Base-by-base conservation (phyloP, 179 eudicot genomes). In the Spinacia oleracea region DNA sequence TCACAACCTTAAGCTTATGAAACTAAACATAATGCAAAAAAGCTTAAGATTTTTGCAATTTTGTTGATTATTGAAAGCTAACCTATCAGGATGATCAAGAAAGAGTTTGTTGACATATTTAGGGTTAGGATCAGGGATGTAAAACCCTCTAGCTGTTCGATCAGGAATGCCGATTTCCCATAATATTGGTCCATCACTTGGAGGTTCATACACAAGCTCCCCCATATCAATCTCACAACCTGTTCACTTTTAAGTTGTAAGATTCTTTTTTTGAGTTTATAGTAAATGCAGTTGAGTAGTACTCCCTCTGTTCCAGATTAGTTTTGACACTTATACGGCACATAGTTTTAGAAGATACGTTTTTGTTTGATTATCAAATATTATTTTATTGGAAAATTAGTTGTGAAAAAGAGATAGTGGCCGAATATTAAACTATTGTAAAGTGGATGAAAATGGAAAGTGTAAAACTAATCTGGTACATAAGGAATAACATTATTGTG, bases 141-240 rank as follows among this genome's bases (percentile, higher is more conserved):
- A 91, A 75, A 93, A 93, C 72, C 89, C 94, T 55, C 91, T 85
- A 66, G 98, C 97, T 14, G 97, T 86, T 32, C 97, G 91, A 90
- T 90, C 94, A 18, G 97, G 97, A 80, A 90, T 75, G 46, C 98
- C 98, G 25, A 93, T 93, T 83, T 93, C 97, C 97, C 98, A 93
- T 50, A 91, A 32, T 40, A 93, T 93, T 29, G 98, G 94, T 31
- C 98, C 98, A 84, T 93, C 89, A 70, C 98, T 87, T 59, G 96
- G 97, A 80, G 98, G 90, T 77, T 89, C 89, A 75, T 83, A 93
- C 9, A 88, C 87, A 53, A 93, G 78, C 64, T 90, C 91, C 73
- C 88, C 93, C 80, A 89, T 68, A 65, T 90, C 84, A 59, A 88
- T 79, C 34, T 79, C 67, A 68, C 79, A 75, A 46, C 91, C 97